phyloP scores from a whole-genome alignment of 805 yeast species.

The Sugiyamaella mastotermitis region DNA sequence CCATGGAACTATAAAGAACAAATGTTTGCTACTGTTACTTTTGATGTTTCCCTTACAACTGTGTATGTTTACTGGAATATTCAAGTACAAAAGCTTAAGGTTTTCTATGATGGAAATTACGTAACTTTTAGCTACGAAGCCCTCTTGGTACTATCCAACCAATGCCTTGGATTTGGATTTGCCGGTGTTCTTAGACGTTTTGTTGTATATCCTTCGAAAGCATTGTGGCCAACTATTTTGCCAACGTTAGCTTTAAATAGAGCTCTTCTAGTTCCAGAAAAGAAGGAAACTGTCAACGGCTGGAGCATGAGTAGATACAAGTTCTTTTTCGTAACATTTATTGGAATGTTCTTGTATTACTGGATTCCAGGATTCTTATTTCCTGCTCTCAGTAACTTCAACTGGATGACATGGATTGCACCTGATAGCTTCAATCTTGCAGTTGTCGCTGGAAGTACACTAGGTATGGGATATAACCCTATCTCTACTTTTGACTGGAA shows the following conservation, averaged over 20 bases:
- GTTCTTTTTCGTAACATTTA: slow-evolving; percentile 37
- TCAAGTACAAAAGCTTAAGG: slow-evolving; percentile 22
- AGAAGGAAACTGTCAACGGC: slow-evolving; percentile 31
- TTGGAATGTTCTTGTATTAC: slow-evolving; percentile 41
- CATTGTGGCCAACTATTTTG: slow-evolving; percentile 48
- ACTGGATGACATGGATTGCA: slow-evolving; percentile 58
- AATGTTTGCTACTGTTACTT: slow-evolving; percentile 47
- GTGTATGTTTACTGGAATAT: slow-evolving; percentile 25
- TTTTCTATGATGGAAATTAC: slow-evolving; percentile 24
- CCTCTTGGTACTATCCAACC: slow-evolving; percentile 41
- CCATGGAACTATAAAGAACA: slow-evolving; percentile 64
- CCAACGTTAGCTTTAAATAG: slow-evolving; percentile 50
- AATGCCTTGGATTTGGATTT: slow-evolving; percentile 47
- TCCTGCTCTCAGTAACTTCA: slow-evolving; percentile 50
- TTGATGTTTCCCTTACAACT: slow-evolving; percentile 23
- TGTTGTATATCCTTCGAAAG: slow-evolving; percentile 39
- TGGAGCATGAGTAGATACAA: slow-evolving; percentile 51
- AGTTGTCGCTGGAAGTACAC: slow-evolving; percentile 46
- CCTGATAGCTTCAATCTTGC: slow-evolving; percentile 47
- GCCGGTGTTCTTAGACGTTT: slow-evolving; percentile 51
- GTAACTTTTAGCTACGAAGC: slow-evolving; percentile 40
- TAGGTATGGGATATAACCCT: slow-evolving; percentile 41
- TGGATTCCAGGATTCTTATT: slow-evolving; percentile 59
- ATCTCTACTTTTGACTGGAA: slow-evolving; percentile 42
- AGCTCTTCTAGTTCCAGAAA: slow-evolving; percentile 33